These are phyloP conservation scores for Aquilaria malaccensis DNA, from an alignment of 345 rosid species.

Conservation along the genomic window DNA sequence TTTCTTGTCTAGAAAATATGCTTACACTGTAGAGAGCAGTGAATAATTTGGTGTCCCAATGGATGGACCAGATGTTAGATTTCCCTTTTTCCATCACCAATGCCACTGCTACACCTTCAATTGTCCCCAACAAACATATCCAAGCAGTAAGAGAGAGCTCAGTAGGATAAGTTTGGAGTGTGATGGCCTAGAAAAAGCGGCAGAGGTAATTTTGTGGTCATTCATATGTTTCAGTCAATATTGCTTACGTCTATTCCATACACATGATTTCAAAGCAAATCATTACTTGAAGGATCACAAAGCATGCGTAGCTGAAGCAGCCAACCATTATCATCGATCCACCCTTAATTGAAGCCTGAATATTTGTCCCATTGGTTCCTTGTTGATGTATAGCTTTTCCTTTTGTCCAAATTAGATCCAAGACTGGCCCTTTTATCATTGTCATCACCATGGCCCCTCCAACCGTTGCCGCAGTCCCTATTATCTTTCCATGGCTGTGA, in stretches of 20 bases:
- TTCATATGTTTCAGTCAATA: neutral
- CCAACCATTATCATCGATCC: constrained; percentile 54
- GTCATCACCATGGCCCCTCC: constrained; percentile 96
- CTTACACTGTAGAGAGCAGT: constrained; percentile 73
- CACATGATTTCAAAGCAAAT: neutral
- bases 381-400: constrained; percentile 24
- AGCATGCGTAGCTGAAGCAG: constrained; percentile 67
- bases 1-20: neutral
- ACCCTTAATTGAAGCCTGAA: constrained; percentile 52
- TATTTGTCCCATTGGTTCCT: constrained; percentile 30
- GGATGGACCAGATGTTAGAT: constrained; percentile 42
- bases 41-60: constrained; percentile 67
- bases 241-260: neutral
- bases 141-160: constrained; percentile 83
- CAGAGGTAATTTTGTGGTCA: neutral
- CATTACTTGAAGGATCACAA: constrained; percentile 65
- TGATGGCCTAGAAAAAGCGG: constrained; percentile 35
- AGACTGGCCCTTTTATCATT: constrained; percentile 50
- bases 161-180: constrained; percentile 53
- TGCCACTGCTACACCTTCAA: constrained; percentile 48
- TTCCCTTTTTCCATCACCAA: constrained; percentile 70
- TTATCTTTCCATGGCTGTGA: constrained; percentile 56
- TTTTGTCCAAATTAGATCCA: constrained; percentile 49
- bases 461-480: constrained; percentile 73
- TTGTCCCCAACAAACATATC: constrained; percentile 74